Evolutionary conservation across 441 rosid genomes (phyloP).

Genomic region (Viola pubescens): DNA sequence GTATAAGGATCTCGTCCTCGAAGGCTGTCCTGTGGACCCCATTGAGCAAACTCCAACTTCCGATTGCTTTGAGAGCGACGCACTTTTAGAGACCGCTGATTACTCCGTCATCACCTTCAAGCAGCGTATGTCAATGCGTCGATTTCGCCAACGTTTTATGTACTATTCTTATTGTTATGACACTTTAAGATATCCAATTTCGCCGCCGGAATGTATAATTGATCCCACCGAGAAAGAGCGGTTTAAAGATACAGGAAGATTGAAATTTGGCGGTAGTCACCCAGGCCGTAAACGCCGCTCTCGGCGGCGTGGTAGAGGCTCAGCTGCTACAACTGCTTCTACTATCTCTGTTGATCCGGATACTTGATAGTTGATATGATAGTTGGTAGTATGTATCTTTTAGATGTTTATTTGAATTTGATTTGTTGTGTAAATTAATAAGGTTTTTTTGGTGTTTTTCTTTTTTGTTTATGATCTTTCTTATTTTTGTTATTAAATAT

Average conservation of each 20-base stretch:
- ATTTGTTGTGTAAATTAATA: too few relatives aligned
- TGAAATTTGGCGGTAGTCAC: conserved; percentile 64
- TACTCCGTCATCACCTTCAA: conserved; percentile 29
- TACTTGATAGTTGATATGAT: too few relatives aligned
- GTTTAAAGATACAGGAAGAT: conserved; percentile 54
- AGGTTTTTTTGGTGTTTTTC: too few relatives aligned
- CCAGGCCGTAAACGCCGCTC: conserved; percentile 21
- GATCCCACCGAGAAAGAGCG: conserved; percentile 40
- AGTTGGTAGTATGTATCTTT: too few relatives aligned
- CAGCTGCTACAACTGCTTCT: neutral
- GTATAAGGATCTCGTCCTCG: conserved; percentile 50
- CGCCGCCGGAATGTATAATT: conserved; percentile 57
- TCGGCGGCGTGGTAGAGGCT: conserved; percentile 13
- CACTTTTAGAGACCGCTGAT: conserved; percentile 31
- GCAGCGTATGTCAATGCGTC: conserved; percentile 49
- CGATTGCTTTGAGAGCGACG: conserved; percentile 25
- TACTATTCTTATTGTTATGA: conserved; percentile 89
- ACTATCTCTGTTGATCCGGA: too few relatives aligned
- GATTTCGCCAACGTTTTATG: conserved; percentile 57
- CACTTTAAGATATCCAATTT: conserved; percentile 40
- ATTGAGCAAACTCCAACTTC: conserved; percentile 35
- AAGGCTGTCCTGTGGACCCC: conserved; percentile 68
- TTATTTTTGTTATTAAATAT: too few relatives aligned
- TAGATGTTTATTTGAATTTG: too few relatives aligned
- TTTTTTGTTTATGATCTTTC: too few relatives aligned